Conservation (phyloP, 495 filamentous ascomycete genomes). For the Aspergillus hancockii region DNA sequence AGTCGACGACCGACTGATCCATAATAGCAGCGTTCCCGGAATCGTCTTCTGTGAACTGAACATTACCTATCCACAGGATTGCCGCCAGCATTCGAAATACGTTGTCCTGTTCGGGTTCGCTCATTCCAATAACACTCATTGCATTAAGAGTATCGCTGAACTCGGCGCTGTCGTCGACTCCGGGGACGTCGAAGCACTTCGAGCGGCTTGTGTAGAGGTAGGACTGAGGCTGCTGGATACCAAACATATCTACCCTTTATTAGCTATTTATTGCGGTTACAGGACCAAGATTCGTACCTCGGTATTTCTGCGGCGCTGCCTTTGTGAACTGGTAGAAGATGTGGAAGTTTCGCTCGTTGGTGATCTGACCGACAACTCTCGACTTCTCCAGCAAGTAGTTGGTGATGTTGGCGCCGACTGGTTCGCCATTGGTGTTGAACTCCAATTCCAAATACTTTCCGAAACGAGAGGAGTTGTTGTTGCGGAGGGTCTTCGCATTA, state of each 20-base stretch:
- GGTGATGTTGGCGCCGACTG: slow-evolving; percentile 94
- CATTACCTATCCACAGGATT: slow-evolving; percentile 93
- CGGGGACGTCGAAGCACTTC: slow-evolving; percentile 90
- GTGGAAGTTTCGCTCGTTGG: slow-evolving; percentile 96
- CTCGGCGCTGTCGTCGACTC: slow-evolving; percentile 90
- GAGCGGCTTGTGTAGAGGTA: slow-evolving; percentile 95
- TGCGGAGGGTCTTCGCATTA: slow-evolving; percentile 95
- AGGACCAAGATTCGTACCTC: slow-evolving; percentile 46
- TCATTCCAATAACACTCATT: slow-evolving; percentile 91
- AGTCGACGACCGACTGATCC: slow-evolving; percentile 89
- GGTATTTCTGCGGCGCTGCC: slow-evolving; percentile 81
- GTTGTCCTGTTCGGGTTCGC: slow-evolving; percentile 86
- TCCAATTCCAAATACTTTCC: slow-evolving; percentile 98
- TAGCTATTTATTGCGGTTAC: slow-evolving; percentile 8
- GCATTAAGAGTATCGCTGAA: slow-evolving; percentile 88
- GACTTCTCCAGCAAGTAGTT: slow-evolving; percentile 97
- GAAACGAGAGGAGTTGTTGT: slow-evolving; percentile 98
- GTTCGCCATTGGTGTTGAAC: slow-evolving; percentile 91
- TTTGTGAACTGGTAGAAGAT: slow-evolving; percentile 99
- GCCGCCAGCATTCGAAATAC: slow-evolving; percentile 96
- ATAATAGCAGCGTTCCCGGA: slow-evolving; percentile 80
- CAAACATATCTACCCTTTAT: slow-evolving; percentile 66
- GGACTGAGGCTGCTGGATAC: slow-evolving; percentile 86
- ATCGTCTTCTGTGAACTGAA: slow-evolving; percentile 85
- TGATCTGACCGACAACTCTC: slow-evolving; percentile 92